Conservation (phyloP, 169 alveolate species). For the Eimeria necatrix region DNA sequence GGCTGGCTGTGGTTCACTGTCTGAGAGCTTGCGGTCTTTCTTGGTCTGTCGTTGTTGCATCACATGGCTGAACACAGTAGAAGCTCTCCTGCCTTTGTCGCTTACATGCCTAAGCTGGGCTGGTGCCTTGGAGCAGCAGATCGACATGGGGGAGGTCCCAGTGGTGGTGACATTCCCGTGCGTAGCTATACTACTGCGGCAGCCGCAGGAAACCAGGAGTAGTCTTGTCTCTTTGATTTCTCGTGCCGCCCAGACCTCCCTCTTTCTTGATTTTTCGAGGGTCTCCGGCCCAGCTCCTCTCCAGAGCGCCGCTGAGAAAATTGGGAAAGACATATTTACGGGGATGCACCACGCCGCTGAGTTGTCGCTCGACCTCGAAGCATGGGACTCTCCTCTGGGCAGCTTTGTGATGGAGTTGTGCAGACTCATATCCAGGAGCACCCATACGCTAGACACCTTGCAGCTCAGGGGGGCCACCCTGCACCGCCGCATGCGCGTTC, state of each 20-base stretch:
- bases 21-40: not conserved
- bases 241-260: not conserved
- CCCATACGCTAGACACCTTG: not conserved
- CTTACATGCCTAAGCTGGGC: not conserved
- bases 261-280: not conserved
- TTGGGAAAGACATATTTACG: not conserved
- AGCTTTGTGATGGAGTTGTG: not conserved
- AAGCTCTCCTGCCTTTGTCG: not conserved
- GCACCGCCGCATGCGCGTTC: not conserved
- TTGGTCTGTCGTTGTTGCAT: not conserved
- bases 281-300: not conserved
- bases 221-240: not conserved
- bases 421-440: not conserved
- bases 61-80: constrained; percentile 3
- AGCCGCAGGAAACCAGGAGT: not conserved
- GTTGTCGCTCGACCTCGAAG: constrained; percentile 12
- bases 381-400: not conserved
- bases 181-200: not conserved
- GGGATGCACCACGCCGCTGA: not conserved
- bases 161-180: not conserved
- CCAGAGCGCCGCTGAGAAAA: not conserved
- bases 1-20: not conserved
- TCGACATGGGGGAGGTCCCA: not conserved
- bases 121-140: not conserved
- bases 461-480: constrained; percentile 9